Conservation (phyloP, 2,329 filamentous ascomycete genomes). For the Alternaria gansuensis region DNA sequence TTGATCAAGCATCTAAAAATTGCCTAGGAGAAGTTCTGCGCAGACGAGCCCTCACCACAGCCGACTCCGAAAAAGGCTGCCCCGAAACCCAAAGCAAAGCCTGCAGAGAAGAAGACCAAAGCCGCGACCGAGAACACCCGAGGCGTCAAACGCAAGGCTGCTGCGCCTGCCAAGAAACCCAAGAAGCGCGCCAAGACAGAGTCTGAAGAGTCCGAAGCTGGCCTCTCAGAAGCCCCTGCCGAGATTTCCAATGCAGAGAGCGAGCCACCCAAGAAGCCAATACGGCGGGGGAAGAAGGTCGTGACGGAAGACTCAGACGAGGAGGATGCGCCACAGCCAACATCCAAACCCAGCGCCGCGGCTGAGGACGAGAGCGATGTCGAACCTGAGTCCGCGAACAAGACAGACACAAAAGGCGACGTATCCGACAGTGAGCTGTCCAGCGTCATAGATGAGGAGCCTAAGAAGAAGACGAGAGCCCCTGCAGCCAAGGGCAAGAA, state of each 20-base stretch:
- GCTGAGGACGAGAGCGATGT: slow-evolving; percentile 27
- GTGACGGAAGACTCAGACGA: slow-evolving; percentile 45
- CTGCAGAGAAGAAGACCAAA: slow-evolving; percentile 37
- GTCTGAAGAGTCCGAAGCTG: slow-evolving; percentile 42
- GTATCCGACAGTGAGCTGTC: slow-evolving; percentile 72
- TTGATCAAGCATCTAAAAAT: slow-evolving; percentile 1
- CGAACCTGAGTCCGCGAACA: slow-evolving; percentile 23
- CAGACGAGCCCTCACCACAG: slow-evolving; percentile 35
- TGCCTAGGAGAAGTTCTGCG: slow-evolving; percentile 41
- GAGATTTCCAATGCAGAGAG: slow-evolving; percentile 38
- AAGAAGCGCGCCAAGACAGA: slow-evolving; percentile 28
- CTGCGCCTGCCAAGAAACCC: slow-evolving; percentile 40
- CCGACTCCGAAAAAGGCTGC: slow-evolving; percentile 32
- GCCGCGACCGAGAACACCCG: slow-evolving; percentile 22
- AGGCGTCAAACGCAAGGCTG: slow-evolving; percentile 46
- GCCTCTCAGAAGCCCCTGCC: slow-evolving; percentile 29
- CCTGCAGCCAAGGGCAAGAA: slow-evolving; percentile 38
- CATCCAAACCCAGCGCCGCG: slow-evolving; percentile 22
- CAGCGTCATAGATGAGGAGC: slow-evolving; percentile 78
- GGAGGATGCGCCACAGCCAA: slow-evolving; percentile 25
- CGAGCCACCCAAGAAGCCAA: slow-evolving; percentile 39
- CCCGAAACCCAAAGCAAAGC: slow-evolving; percentile 34
- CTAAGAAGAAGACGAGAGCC: slow-evolving; percentile 62
- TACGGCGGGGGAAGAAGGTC: slow-evolving; percentile 37
- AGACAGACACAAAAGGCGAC: slow-evolving; percentile 31